phyloP scores from a whole-genome alignment of 2,329 filamentous ascomycete species.

The Aspergillus amoenus region DNA sequence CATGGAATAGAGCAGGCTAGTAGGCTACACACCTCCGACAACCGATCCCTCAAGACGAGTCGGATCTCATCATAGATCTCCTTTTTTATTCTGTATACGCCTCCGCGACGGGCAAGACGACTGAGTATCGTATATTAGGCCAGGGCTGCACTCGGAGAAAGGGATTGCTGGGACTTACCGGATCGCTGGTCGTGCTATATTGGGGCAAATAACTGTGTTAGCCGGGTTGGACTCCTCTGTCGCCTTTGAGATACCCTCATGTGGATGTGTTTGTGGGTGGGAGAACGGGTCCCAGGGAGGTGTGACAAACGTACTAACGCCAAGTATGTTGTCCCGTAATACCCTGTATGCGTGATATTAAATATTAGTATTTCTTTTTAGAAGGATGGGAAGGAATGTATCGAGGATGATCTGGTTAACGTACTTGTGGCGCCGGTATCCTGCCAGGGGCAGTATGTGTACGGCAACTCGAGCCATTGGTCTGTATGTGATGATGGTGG shows the following conservation, averaged over 20 bases:
- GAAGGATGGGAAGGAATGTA: neutral
- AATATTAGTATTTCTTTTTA: neutral
- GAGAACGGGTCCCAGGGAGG: neutral
- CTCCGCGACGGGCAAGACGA: constrained; percentile 38
- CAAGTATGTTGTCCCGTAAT: constrained; percentile 26
- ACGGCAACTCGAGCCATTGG: too few species aligned
- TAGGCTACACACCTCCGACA: constrained; percentile 22
- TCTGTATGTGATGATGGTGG: too few species aligned
- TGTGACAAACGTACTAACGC: constrained; percentile 27
- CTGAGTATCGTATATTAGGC: constrained; percentile 12
- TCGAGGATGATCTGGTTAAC: neutral
- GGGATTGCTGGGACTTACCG: constrained; percentile 21
- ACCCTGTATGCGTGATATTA: constrained; percentile 9
- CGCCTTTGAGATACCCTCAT: too few species aligned
- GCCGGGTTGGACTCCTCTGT: too few species aligned
- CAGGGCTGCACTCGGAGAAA: neutral
- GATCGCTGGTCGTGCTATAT: constrained; percentile 28
- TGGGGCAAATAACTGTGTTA: neutral
- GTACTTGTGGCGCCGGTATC: neutral
- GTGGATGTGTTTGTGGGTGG: too few species aligned
- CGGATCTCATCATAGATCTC: constrained; percentile 31
- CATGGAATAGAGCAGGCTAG: too few species aligned
- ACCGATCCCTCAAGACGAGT: constrained; percentile 16
- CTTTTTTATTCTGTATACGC: constrained; percentile 28
- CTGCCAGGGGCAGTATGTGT: too few species aligned